Percentiles rank a stretch among this genome's conserved stretches.
These are phyloP conservation scores for Jamesozyma gamospora DNA, from an alignment of 805 yeast species.

Conservation along the genomic window DNA sequence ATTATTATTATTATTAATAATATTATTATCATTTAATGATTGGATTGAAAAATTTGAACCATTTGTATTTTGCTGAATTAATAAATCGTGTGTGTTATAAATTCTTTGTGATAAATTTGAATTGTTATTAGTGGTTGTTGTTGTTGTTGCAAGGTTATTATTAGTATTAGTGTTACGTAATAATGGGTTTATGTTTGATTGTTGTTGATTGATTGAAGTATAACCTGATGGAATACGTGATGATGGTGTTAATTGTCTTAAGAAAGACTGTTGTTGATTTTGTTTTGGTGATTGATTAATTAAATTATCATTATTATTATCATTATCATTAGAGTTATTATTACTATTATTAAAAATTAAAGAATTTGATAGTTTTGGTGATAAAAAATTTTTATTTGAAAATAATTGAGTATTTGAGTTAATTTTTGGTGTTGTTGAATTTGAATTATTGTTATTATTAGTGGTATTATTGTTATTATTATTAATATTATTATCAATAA, in stretches of 20 bases:
- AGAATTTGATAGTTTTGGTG: slow-evolving; percentile 1
- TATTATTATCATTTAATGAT: slow-evolving; percentile 21
- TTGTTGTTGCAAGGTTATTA: neutral
- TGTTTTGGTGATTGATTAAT: slow-evolving; percentile 7
- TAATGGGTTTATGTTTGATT: slow-evolving; percentile 24
- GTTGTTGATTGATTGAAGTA: slow-evolving; percentile 17
- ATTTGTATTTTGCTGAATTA: slow-evolving; percentile 25
- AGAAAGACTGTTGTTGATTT: slow-evolving; percentile 18
- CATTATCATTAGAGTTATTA: neutral
- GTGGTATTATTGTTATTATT: slow-evolving; percentile 6
- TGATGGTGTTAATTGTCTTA: slow-evolving; percentile 25
- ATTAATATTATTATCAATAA: slow-evolving; percentile 4
- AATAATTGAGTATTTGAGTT: slow-evolving; percentile 4
- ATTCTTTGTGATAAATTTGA: slow-evolving; percentile 6
- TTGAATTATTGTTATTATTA: slow-evolving; percentile 1
- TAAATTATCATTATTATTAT: neutral
- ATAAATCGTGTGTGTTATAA: slow-evolving; percentile 1
- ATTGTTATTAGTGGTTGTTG: neutral
- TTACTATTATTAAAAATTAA: neutral
- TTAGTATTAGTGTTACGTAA: slow-evolving; percentile 18
- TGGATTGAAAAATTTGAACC: slow-evolving; percentile 28
- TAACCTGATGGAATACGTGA: slow-evolving; percentile 30
- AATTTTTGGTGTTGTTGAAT: slow-evolving; percentile 2
- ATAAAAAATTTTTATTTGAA: neutral
- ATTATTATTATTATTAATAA: neutral